These are phyloP conservation scores for Colletotrichum cordylinicola DNA, from an alignment of 2,329 filamentous ascomycete genomes.

Conservation along the genomic window DNA sequence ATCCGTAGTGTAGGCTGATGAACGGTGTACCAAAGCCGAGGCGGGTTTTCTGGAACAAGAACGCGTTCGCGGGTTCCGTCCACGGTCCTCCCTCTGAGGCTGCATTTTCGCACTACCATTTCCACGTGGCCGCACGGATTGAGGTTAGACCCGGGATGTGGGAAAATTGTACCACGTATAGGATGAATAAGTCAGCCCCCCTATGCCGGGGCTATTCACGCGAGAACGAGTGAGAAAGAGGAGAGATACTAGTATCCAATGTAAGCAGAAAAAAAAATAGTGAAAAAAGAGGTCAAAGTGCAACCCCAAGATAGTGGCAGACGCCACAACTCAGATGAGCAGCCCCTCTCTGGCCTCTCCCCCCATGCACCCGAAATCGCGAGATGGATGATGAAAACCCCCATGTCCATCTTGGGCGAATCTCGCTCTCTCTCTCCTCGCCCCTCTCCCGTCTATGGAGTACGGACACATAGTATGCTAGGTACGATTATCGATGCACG, in stretches of 20 bases:
- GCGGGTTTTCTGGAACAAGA: slow-evolving; percentile 1
- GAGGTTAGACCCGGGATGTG: slow-evolving; percentile 7
- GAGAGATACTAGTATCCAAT: background rate
- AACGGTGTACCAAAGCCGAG: background rate
- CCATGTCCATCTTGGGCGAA: background rate
- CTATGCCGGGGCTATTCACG: background rate
- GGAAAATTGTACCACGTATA: slow-evolving; percentile 5
- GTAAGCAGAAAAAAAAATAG: background rate
- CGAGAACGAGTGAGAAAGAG: background rate
- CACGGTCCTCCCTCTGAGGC: background rate
- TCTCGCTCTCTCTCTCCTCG: background rate
- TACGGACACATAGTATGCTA: no score
- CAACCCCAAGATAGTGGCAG: background rate
- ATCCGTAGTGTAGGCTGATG: background rate
- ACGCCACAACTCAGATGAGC: background rate
- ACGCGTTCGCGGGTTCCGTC: background rate
- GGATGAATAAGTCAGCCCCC: background rate
- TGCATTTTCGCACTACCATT: background rate
- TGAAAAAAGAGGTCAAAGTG: background rate
- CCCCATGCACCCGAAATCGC: slow-evolving; percentile 4
- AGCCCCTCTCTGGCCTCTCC: background rate
- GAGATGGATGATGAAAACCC: background rate
- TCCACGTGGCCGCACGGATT: slow-evolving; percentile 15
- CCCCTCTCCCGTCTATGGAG: background rate
- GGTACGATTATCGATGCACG: background rate